A percentile compares a stretch with the other conserved stretches of the same genome.
Evolutionary conservation across 163 green algal genomes (phyloP).

Genomic region (Chlamydomonas reinhardtii): DNA sequence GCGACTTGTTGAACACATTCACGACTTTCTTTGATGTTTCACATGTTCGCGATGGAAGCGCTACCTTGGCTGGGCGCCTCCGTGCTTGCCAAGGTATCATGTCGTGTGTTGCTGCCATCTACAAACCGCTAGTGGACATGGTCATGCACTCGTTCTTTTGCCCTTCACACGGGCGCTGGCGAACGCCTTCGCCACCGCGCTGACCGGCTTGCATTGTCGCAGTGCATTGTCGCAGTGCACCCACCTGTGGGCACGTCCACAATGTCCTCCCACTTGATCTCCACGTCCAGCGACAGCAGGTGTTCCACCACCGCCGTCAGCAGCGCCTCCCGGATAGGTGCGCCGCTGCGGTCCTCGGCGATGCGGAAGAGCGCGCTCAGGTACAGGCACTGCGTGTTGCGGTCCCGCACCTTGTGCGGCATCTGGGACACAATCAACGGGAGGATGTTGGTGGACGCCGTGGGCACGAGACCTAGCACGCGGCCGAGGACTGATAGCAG

Average conservation of each 20-base stretch:
- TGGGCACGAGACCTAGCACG: constrained; percentile 81
- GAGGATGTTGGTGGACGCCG: constrained; percentile 71
- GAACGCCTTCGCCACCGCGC: no score
- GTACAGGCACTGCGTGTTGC: constrained; percentile 82
- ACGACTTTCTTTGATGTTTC: no score
- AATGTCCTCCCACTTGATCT: constrained; percentile 95
- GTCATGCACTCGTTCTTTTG: no score
- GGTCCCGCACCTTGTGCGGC: constrained; percentile 81
- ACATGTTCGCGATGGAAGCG: no score
- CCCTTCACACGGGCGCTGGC: no score
- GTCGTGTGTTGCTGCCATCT: no score
- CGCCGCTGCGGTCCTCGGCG: constrained; percentile 65
- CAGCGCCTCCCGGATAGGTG: constrained; percentile 71
- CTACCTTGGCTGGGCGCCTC: no score
- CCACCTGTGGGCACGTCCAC: constrained; percentile 69
- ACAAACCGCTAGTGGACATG: no score
- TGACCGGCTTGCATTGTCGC: no score
- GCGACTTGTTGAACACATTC: no score
- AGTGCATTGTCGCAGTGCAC: no score
- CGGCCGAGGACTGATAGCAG: constrained; percentile 14
- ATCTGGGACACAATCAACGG: constrained; percentile 72
- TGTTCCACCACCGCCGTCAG: constrained; percentile 79
- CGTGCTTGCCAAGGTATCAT: no score
- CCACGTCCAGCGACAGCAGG: constrained; percentile 86
- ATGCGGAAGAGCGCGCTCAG: constrained; percentile 75